These are phyloP conservation scores for Coniferiporia weirii DNA, from an alignment of 1,284 basidiomycete genomes.

Conservation along the genomic window DNA sequence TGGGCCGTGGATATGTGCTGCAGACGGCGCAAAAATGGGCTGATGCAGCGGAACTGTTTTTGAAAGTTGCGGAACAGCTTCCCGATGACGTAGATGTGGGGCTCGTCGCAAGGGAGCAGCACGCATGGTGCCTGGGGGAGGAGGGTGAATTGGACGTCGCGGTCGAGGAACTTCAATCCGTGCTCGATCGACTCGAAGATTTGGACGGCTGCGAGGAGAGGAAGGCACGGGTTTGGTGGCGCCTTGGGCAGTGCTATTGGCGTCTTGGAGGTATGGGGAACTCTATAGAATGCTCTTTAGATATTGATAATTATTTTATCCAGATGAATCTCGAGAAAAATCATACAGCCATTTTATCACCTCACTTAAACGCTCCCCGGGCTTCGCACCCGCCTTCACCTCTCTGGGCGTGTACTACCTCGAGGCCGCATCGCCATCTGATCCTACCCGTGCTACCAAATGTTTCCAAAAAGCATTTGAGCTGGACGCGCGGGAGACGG, in stretches of 20 bases:
- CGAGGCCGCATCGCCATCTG: conserved; percentile 65
- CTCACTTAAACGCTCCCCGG: conserved; percentile 71
- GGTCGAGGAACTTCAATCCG: conserved; percentile 48
- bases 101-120: conserved; percentile 76
- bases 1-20: conserved; percentile 73
- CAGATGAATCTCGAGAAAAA: conserved; percentile 47
- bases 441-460: conserved; percentile 83
- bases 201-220: conserved; percentile 50
- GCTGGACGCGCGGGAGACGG: conserved; percentile 83
- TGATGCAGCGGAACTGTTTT: conserved; percentile 64
- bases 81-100: conserved; percentile 43
- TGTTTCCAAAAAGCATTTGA: conserved; percentile 99
- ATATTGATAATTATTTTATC: conserved; percentile 5
- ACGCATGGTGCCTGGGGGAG: conserved; percentile 81
- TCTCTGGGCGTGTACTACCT: conserved; percentile 90
- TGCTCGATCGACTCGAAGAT: conserved; percentile 53
- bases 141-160: conserved; percentile 49
- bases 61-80: conserved; percentile 41
- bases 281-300: not conserved
- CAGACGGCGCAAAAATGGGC: conserved; percentile 65
- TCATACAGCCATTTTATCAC: conserved; percentile 82
- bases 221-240: conserved; percentile 79
- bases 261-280: conserved; percentile 56
- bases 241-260: conserved; percentile 79
- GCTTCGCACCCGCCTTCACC: conserved; percentile 90